Base-by-base conservation (phyloP, 1,139 yeast species). In the Geotrichum klebahnii region DNA sequence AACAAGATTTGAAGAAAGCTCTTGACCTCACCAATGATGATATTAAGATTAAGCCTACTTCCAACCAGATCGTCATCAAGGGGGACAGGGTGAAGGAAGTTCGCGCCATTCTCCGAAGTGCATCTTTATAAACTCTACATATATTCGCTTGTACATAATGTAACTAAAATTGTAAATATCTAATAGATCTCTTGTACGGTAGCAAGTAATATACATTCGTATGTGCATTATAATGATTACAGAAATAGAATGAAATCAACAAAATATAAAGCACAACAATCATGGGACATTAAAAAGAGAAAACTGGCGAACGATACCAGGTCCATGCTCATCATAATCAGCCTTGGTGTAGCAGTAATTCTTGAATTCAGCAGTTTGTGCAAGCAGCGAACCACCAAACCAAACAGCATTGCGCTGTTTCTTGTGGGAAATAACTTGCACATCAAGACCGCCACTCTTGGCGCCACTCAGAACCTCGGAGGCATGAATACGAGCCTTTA, bases 341-440 rank as follows among this genome's bases (percentile, higher is more conserved):
- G 84, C 84, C 74, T 92, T 94, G 44, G 98, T 90, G 74, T 90
- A 94, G 68, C 98, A 92, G 71, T 89, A 89, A 67, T 95, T 82
- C 72, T 85, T 88, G 73, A 92, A 92, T 70, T 92, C 98, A 14
- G 96, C 82, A 17, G 99, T 94, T 71, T 90, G 97, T 1, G 99
- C 97, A 66, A 94, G 78, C 61, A 94, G 75, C 19, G 96, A 86
- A 57, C 98, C 99, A 60, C 99, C 99, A 67, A 90, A 94, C 98
- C 98, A 94, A 53, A 94, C 99, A 6, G 99, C 99, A 64, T 92
- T 88, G 67, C 96, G 80, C 74, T 94, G 99, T 71, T 94, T 86
- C 75, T 92, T 89, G 73, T 94, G 99, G 23, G 95, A 82, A 59
- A 94, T 90, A 56, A 94, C 99, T 72, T 87, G 95, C 51, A 94